These are phyloP conservation scores for Dendrobium huoshanense DNA, from an alignment of 106 monocot genomes.

Conservation along the genomic window DNA sequence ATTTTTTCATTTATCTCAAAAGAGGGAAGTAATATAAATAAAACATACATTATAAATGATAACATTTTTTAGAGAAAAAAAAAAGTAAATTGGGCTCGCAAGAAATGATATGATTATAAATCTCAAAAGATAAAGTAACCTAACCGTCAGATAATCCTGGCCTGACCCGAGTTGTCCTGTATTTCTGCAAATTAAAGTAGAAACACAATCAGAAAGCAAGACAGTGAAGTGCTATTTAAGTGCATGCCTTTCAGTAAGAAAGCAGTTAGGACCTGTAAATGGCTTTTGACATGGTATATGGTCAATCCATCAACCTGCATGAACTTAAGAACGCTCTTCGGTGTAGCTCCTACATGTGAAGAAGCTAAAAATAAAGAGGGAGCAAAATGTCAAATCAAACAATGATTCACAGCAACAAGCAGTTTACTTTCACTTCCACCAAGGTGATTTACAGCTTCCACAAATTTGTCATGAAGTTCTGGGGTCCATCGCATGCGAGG, in stretches of 20 bases:
- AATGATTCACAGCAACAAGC: neutral
- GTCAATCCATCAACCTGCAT: constrained; percentile 82
- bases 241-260: neutral
- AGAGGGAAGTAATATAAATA: too few relatives aligned
- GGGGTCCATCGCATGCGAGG: constrained; percentile 73
- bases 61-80: too few relatives aligned
- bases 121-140: neutral
- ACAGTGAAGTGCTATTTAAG: too few relatives aligned
- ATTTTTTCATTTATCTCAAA: too few relatives aligned
- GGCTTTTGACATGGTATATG: constrained; percentile 94
- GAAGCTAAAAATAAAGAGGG: neutral
- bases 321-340: constrained; percentile 79
- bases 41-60: too few relatives aligned
- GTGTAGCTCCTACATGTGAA: constrained; percentile 57
- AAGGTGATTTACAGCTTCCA: constrained; percentile 75
- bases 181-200: constrained; percentile 37
- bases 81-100: too few relatives aligned
- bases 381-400: neutral
- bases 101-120: too few relatives aligned
- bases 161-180: constrained; percentile 48
- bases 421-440: constrained; percentile 77
- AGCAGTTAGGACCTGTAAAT: constrained; percentile 55
- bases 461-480: constrained; percentile 73
- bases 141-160: constrained; percentile 54
- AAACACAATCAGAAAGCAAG: neutral